Evolutionary conservation across 2,329 filamentous ascomycete species (phyloP).

Genomic region (Aspergillus transmontanensis): DNA sequence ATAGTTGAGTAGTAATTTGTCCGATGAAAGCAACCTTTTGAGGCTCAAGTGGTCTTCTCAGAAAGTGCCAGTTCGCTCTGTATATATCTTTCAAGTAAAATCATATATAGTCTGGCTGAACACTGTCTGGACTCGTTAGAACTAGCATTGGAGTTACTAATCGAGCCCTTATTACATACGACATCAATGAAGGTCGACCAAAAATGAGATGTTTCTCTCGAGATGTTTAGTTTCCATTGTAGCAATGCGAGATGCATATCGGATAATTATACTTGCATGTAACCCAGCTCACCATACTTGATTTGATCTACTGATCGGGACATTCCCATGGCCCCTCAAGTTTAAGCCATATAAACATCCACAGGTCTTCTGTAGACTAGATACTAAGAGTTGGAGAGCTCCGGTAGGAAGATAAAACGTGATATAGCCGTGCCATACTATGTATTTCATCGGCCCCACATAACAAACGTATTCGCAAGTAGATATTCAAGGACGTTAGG

Average conservation of each 20-base stretch:
- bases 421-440: neutral
- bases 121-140: neutral
- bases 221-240: neutral
- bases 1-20: neutral
- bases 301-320: neutral
- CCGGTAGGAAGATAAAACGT: neutral
- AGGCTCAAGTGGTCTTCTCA: neutral
- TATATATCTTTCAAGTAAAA: neutral
- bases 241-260: neutral
- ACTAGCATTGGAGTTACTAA: neutral
- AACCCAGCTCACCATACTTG: neutral
- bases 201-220: neutral
- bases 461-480: constrained; percentile 3
- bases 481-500: constrained; percentile 16
- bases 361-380: neutral
- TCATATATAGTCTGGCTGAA: neutral
- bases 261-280: neutral
- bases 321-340: neutral
- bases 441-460: neutral
- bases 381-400: neutral
- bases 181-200: neutral
- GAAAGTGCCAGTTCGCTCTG: neutral
- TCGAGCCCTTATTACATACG: neutral
- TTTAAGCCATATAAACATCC: neutral
- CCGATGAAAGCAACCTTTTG: neutral